Evolutionary conservation across 225 moss, liverwort and hornwort genomes (phyloP), one percentile per base, ranked within the genome.

Genomic region (Takakia lepidozioides): DNA sequence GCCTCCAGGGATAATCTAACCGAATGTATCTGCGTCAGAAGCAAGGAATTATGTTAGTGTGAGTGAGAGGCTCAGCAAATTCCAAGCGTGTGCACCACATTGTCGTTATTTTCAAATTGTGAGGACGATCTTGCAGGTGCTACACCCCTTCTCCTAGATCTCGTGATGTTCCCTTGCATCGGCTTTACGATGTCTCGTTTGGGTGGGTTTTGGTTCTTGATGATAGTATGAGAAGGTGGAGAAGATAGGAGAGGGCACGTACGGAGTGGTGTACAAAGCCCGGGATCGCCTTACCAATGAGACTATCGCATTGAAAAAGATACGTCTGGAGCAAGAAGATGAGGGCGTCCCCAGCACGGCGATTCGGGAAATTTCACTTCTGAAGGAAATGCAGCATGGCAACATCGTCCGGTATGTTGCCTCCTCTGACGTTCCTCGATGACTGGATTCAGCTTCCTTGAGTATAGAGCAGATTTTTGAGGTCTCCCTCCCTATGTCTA

Each of bases 341-440:
- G 95, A 98, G 64, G 95, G 95, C 29, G 90, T 98, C 28, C 90
- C 95, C 3, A 98, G 95, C 65, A 98, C 95, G 13, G 95, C 95
- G 22, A 98, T 98, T 49, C 68, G 95, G 58, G 90, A 98, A 48
- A 98, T 98, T 47, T 98, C 90, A 1, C 78, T 98, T 37, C 71
- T 98, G 52, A 98, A 98, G 63, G 95, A 98, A 76, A 98, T 98
- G 95, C 90, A 98, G 64, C 95, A 98, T 61, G 83, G 87, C 11
- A 98, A 98, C 67, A 98, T 98, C 42, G 95, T 98, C 69, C 82
- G 90, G 95, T 95, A 83, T 20, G 80, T 43, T 2, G 29, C 42
- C 19, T 49, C 19, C 3, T 9, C 13, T n/a, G n/a, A n/a, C n/a
- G n/a, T n/a, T n/a, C n/a, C n/a, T n/a, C n/a, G n/a, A n/a, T n/a